These are phyloP conservation scores for Aspergillus fumigatus DNA, from an alignment of 2,329 filamentous ascomycete genomes.

Conservation along the genomic window DNA sequence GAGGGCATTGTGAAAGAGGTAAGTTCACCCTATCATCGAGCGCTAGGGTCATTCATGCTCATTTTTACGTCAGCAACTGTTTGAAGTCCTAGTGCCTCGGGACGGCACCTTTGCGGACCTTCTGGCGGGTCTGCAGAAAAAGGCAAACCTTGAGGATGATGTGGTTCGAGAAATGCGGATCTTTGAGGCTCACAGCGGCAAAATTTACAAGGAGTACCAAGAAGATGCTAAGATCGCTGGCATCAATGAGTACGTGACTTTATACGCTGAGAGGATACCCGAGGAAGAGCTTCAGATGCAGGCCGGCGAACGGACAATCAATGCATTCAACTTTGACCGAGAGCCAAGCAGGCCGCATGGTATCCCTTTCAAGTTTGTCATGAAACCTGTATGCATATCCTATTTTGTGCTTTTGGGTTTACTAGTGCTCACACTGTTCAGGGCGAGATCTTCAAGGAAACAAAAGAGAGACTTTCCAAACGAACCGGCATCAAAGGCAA, in stretches of 20 bases:
- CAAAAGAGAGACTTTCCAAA: conserved; percentile 89
- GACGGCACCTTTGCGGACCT: conserved; percentile 77
- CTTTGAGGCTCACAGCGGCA: conserved; percentile 77
- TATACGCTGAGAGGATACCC: conserved; percentile 78
- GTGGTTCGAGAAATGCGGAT: conserved; percentile 68
- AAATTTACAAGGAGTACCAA: conserved; percentile 73
- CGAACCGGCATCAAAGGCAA: conserved; percentile 95
- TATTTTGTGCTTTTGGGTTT: neutral
- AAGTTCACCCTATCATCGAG: conserved; percentile 21
- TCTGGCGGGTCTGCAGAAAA: conserved; percentile 70
- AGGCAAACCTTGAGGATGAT: conserved; percentile 74
- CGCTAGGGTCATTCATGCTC: neutral
- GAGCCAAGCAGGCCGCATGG: conserved; percentile 81
- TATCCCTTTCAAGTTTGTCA: conserved; percentile 82
- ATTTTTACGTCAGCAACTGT: conserved; percentile 56
- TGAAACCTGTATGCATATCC: conserved; percentile 64
- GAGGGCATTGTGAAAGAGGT: conserved; percentile 92
- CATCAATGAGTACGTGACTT: conserved; percentile 77
- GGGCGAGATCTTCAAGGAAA: conserved; percentile 84
- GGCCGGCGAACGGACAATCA: conserved; percentile 64
- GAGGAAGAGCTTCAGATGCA: conserved; percentile 61
- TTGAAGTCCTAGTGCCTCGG: conserved; percentile 83
- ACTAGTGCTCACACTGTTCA: conserved; percentile 33
- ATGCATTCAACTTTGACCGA: conserved; percentile 87
- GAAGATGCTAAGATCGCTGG: conserved; percentile 69